These are phyloP conservation scores for Echria macrotheca DNA, from an alignment of 495 filamentous ascomycete species.

Conservation along the genomic window DNA sequence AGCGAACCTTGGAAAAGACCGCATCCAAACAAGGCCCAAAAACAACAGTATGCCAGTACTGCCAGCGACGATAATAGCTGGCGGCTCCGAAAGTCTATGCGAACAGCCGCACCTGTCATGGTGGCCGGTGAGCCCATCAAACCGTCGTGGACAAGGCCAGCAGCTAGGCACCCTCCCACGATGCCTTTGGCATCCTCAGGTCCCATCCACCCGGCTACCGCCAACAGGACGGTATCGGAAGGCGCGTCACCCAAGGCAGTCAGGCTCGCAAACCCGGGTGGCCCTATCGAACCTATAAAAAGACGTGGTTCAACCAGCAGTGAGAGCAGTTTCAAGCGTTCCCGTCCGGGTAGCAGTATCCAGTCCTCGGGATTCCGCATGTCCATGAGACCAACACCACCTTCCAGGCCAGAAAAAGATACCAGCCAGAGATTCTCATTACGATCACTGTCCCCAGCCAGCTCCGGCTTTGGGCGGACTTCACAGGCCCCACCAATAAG, in stretches of 20 bases:
- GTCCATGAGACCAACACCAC: slow-evolving; percentile 36
- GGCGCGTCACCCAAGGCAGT: too few relatives aligned
- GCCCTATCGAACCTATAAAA: too few relatives aligned
- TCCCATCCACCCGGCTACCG: too few relatives aligned
- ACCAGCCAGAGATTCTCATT: slow-evolving; percentile 36
- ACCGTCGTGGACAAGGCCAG: too few relatives aligned
- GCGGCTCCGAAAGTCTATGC: slow-evolving; percentile 29
- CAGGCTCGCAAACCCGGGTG: too few relatives aligned
- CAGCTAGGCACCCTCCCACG: too few relatives aligned
- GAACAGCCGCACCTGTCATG: slow-evolving; percentile 15
- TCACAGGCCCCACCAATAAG: slow-evolving; percentile 12
- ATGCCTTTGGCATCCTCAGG: too few relatives aligned
- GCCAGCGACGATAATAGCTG: slow-evolving; percentile 1
- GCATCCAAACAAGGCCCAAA: slow-evolving; percentile 14
- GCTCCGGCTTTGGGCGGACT: slow-evolving; percentile 23
- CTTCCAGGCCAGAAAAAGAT: slow-evolving; percentile 16
- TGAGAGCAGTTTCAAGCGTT: slow-evolving; percentile 47
- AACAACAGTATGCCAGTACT: slow-evolving; percentile 9
- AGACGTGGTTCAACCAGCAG: slow-evolving; percentile 42
- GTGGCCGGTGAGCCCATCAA: too few relatives aligned
- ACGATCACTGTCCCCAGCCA: slow-evolving; percentile 33
- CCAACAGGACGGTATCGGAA: too few relatives aligned
- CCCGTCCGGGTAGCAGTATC: slow-evolving; percentile 16
- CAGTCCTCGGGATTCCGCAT: slow-evolving; percentile 32
- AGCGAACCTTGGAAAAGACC: too few relatives aligned